Base-by-base conservation (phyloP, 441 rosid genomes). In the Erodium texanum region DNA sequence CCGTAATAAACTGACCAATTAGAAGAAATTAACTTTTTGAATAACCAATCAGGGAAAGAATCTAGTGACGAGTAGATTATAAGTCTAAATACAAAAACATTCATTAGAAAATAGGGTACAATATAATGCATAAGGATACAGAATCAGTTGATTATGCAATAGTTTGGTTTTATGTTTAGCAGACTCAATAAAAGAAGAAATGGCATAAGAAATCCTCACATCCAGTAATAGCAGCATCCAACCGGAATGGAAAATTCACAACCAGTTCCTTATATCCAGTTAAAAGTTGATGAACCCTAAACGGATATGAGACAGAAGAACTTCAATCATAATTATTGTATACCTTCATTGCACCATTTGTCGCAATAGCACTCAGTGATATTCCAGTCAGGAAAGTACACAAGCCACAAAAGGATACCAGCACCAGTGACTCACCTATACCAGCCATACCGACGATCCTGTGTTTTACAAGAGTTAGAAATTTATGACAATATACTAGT, bases 401-500 rank as follows among this genome's bases (percentile, higher is more conserved):
- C 70, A 81, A 56, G 64, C 99, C 98, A 79, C 99, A 95, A 71
- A 92, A 82, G 41, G 91, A 79, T 69, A 95, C 97, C 78, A 95
- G 81, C 70, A 92, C 36, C 24, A 95, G 71, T 16, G 98, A 82
- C 71, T 89, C 93, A 2, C 89, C 92, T 66, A 95, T 85, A 79
- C 99, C 99, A 66, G 86, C 98, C 96, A 95, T 95, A 67, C 99
- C 99, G 79, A 95, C 90, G 81, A 95, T 92, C 99, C 99, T 95
- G 83, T 69, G 78, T 79, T 67, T 73, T 70, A 32, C 70, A 63
- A 68, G 65, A 23, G 48, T 58, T 64, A 62, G 12, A 73, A 45
- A 63, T n/a, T 24, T 27, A 34, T 32, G 71, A 27, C 23, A 67
- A 64, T 20, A 5, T 20, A 32, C 16, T 19, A n/a, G 34, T 43